Evolutionary conservation across 805 yeast species (phyloP), one percentile per base, ranked within the genome.

Genomic region (Wickerhamiella hasegawae): DNA sequence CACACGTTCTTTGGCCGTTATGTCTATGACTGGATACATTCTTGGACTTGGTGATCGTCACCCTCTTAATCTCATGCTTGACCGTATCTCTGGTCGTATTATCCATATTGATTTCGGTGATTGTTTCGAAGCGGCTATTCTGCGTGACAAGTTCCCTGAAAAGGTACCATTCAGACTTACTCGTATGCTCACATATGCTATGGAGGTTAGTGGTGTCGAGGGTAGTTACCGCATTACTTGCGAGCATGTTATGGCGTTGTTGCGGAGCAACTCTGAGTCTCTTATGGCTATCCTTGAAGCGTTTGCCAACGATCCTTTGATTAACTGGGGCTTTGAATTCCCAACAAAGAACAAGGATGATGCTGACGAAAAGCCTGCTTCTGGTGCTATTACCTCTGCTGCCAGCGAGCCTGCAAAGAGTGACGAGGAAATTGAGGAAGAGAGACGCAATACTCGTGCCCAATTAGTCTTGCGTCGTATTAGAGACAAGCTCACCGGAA

Each of bases 11-110:
- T 63, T 90, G 44, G 98, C 98, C 0, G 95, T 83, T 4, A 92
- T 90, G 97, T 87, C 97, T 0, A 90, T 90, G 95, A 94, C 79
- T 29, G 99, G 99, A 1, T 90, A 90, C 54, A 87, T 90, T 36
- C 64, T 90, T 18, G 99, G 99, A 11, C 65, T 90, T 16, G 99
- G 99, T 41, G 99, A 90, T 55, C 72, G 99, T 42, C 99, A 90
- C 57, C 98, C 98, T 19, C 82, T 96, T 21, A 90, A 90, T 52
- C 67, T 90, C 58, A 82, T 90, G 96, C 69, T 90, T 58, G 94
- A 87, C 55, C 65, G 95, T 43, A 71, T 77, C 33, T 83, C 97
- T 0, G 99, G 99, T 41, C 84, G 87, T 51, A 95, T 90, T 34
- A 71, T 90, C 26, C 99, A 90, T 53, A 87, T 90, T 58, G 99